Evolutionary conservation across 2,329 filamentous ascomycete species (phyloP).

Genomic region (Myriosclerotinia scirpicola): DNA sequence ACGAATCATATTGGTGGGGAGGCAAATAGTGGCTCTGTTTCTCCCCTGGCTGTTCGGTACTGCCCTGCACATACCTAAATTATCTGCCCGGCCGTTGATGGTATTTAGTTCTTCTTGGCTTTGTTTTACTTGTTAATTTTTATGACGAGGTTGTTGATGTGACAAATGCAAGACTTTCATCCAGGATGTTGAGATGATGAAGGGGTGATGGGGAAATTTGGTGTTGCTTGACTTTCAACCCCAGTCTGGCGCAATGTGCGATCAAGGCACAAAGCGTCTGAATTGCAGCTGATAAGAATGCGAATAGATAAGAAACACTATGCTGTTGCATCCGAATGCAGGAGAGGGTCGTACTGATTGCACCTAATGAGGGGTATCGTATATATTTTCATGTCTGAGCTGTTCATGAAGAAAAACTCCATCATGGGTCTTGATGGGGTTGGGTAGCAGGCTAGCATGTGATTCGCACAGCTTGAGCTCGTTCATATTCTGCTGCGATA

Average conservation of each 20-base stretch:
- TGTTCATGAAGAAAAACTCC: slow-evolving; percentile 16
- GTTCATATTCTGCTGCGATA: slow-evolving; percentile 8
- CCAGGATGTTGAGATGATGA: not conserved
- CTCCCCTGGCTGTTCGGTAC: slow-evolving; percentile 18
- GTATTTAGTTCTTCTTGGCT: slow-evolving; percentile 19
- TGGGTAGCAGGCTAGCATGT: slow-evolving; percentile 7
- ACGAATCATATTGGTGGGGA: slow-evolving; percentile 24
- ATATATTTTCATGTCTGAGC: slow-evolving; percentile 22
- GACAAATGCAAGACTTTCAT: slow-evolving; percentile 3
- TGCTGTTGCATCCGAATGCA: slow-evolving; percentile 20
- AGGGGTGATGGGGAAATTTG: slow-evolving; percentile 9
- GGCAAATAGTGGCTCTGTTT: slow-evolving; percentile 20
- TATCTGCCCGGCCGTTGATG: not conserved
- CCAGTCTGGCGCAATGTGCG: slow-evolving; percentile 21
- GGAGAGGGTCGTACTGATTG: slow-evolving; percentile 17
- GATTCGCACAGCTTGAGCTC: not conserved
- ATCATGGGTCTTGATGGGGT: slow-evolving; percentile 11
- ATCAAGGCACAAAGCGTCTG: slow-evolving; percentile 23
- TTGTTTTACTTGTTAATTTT: not conserved
- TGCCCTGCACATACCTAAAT: slow-evolving; percentile 18
- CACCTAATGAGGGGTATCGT: slow-evolving; percentile 22
- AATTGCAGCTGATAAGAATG: slow-evolving; percentile 17
- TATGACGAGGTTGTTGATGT: slow-evolving; percentile 6
- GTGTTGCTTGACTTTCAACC: slow-evolving; percentile 2
- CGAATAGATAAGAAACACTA: slow-evolving; percentile 19